Evolutionary conservation across 1,284 basidiomycete species (phyloP), one percentile per base, ranked within the genome.

Genomic region (Psilocybe mexicana): DNA sequence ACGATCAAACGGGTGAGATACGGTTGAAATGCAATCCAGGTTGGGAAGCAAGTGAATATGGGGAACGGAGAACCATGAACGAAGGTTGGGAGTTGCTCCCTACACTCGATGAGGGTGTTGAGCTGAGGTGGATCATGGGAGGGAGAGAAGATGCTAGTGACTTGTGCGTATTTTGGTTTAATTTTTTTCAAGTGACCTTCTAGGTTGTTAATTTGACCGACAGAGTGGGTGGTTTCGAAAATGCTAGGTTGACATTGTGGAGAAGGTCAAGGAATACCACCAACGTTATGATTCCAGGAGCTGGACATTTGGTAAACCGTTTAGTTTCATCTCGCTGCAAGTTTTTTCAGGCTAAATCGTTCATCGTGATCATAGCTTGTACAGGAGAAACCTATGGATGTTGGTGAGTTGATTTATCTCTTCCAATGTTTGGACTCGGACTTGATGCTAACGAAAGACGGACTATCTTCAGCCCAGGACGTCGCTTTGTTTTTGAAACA

Each of bases 71-170:
- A 18, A 60, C 61, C 14, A 67, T 67, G 63, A 64, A 64, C n/a
- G 67, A 69, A 42, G 65, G 53, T 2, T 69, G 61, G 60, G 65
- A 69, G 57, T 52, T 65, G 1, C 56, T 69, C 25, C 67, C 66
- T 10, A 68, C 62, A 3, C 58, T 69, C 2, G 66, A 68, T 25
- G 62, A 66, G 30, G 43, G 54, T 4, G 54, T 69, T 1, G 61
- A 61, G 54, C 28, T 69, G 42, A 58, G 63, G 25, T 69, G 67
- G 67, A 64, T 68, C 10, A 63, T 69, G 61, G 67, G 67, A 2
- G 66, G 63, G 0, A 57, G 53, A 6, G 60, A 66, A 18, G 59
- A 63, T 35, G 65, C 66, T 8, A 66, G 64, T 49, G 48, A 52
- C 28, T 52, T 67, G 67, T 67, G 45, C 12, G 64, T 54, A 10